Percentiles rank a stretch among this genome's conserved stretches.
phyloP scores from a whole-genome alignment of 176 grass and related monocot genomes.

The Puccinellia tenuiflora region DNA sequence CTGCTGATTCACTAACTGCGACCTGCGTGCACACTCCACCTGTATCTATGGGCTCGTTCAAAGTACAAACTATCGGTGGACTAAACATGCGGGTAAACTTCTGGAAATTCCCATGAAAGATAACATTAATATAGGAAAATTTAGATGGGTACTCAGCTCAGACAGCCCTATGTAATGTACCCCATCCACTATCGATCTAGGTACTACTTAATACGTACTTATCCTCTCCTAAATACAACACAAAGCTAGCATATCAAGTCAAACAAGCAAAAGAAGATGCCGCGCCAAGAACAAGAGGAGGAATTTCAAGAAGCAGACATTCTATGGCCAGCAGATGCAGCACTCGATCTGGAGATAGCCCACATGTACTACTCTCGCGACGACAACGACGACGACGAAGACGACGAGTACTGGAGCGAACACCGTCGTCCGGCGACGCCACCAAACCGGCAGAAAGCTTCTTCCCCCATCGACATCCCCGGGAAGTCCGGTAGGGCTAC shows the following conservation, averaged over 20 bases:
- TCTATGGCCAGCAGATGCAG: constrained; percentile 34
- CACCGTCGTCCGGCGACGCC: background rate
- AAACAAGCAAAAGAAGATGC: constrained; percentile 7
- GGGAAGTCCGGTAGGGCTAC: background rate
- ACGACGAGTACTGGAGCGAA: background rate
- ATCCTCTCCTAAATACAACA: constrained; percentile 17
- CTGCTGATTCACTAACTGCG: constrained; percentile 16
- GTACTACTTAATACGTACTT: constrained; percentile 1
- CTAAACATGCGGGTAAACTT: background rate
- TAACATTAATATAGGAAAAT: background rate
- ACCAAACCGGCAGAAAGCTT: background rate
- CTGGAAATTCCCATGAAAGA: background rate
- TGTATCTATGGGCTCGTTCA: constrained; percentile 3
- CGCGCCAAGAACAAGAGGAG: background rate
- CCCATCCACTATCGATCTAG: background rate
- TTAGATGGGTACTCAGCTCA: background rate
- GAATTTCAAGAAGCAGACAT: constrained; percentile 37
- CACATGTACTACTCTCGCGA: background rate
- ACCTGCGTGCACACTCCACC: background rate
- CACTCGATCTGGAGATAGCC: background rate
- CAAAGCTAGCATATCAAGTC: background rate
- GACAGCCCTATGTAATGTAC: background rate
- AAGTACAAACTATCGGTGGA: background rate
- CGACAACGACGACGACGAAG: background rate
- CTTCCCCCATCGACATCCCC: constrained; percentile 45